Evolutionary conservation across 2,329 filamentous ascomycete species (phyloP), one percentile per base, ranked within the genome.

Genomic region (Plenodomus tracheiphilus): DNA sequence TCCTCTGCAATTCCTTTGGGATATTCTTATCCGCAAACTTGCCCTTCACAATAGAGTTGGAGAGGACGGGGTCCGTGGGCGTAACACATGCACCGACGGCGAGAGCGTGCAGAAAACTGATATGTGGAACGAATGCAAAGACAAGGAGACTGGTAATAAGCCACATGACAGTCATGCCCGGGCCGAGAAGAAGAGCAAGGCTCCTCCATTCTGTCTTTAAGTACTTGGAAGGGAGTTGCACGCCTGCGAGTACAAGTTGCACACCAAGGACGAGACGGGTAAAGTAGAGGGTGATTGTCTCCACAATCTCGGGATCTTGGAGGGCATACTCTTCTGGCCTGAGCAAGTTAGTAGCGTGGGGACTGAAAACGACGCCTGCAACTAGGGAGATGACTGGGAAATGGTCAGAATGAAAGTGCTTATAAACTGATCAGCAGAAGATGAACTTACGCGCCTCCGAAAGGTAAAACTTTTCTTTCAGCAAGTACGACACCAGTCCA

Each of bases 1-100:
- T 89, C 56, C 87, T 85, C 75, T 96, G 91, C 41, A 97, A 76
- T 21, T 86, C 82, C 48, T 85, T 86, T 0, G 92, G 91, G 16
- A 96, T 86, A 67, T 96, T 94, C 62, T 91, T 87, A 64, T 96
- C 91, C 1, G 92, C 92, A 66, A 96, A 97, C 62, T 89, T 92
- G 25, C 91, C 91, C 75, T 96, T 96, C 39, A 96, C 90, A 48
- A 96, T 96, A 2, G 88, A 88, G 56, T 94, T 93, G 15, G 88
- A 93, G 32, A 96, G 73, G 1, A 96, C 85, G 0, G 92, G 92
- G 62, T 97, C 92, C 0, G 92, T 96, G 0, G 91, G 92, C 2
- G 92, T 94, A n/a, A 97, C 85, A 64, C 91, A 96, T 0, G 91
- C 88, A 1, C 85, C 91, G 10, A 96, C 78, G 15, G 86, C 88